Conservation (phyloP, 352 stramenopile species). For the Pythium plurisporium region DNA sequence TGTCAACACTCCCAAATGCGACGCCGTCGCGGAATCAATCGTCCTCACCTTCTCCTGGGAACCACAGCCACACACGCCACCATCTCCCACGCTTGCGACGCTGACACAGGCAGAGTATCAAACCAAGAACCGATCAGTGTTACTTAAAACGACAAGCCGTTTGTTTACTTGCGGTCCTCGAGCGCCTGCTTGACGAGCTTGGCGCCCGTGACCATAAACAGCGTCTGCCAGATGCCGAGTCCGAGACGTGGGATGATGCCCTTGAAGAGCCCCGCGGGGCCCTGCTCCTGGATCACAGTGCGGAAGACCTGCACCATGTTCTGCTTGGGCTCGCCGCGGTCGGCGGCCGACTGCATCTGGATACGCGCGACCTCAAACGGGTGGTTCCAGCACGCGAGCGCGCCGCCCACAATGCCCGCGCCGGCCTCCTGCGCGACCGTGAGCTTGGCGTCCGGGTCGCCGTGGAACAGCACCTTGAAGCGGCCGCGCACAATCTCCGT, state of each 20-base stretch:
- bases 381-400: slow-evolving; percentile 90
- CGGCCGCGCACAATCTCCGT: slow-evolving; percentile 84
- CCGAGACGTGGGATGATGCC: slow-evolving; percentile 85
- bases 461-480: slow-evolving; percentile 85
- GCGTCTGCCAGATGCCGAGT: slow-evolving; percentile 88
- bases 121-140: too few relatives aligned
- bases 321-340: slow-evolving; percentile 85
- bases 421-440: slow-evolving; percentile 84
- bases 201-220: slow-evolving; percentile 91
- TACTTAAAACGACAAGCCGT: too few relatives aligned
- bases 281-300: slow-evolving; percentile 82
- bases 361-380: slow-evolving; percentile 90
- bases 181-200: slow-evolving; percentile 88
- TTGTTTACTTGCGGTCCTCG: slow-evolving; percentile 41
- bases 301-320: slow-evolving; percentile 90
- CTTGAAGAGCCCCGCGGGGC: slow-evolving; percentile 83
- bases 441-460: slow-evolving; percentile 81
- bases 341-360: slow-evolving; percentile 88
- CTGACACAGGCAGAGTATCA: too few relatives aligned
- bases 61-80: too few relatives aligned
- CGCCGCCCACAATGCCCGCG: slow-evolving; percentile 82
- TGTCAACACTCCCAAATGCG: too few relatives aligned
- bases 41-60: too few relatives aligned
- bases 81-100: too few relatives aligned
- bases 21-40: too few relatives aligned